Conservation (phyloP, 306 rosid species). For the Heteromeles arbutifolia region DNA sequence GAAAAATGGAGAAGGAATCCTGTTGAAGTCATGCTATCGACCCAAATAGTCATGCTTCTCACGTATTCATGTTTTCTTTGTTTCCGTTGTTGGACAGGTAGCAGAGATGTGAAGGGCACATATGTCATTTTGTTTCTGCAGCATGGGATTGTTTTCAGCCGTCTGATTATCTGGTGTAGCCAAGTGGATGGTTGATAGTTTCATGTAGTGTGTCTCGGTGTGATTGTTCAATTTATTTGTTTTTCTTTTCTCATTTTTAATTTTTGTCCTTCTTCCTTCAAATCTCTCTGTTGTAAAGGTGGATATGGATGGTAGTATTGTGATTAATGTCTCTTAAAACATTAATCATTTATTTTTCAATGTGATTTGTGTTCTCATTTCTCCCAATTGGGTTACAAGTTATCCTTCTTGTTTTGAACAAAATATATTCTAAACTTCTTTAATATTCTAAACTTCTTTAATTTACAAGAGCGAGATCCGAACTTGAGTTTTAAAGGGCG, state of each 20-base stretch:
- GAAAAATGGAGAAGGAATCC: no score
- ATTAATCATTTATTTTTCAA: background rate
- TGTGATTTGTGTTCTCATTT: background rate
- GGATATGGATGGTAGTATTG: conserved; percentile 1
- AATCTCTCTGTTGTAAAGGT: background rate
- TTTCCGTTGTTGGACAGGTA: conserved; percentile 22
- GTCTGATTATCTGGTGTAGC: conserved; percentile 5
- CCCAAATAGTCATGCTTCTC: background rate
- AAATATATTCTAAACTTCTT: no score
- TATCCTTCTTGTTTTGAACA: background rate
- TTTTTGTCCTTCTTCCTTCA: background rate
- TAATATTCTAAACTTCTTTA: no score
- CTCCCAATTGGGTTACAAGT: background rate
- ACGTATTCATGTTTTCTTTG: background rate
- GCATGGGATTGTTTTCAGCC: conserved; percentile 1
- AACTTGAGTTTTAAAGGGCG: no score
- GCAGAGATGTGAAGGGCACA: background rate
- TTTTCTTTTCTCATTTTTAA: no score
- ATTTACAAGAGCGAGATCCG: no score
- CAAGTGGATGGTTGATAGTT: background rate
- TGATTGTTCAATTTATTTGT: background rate
- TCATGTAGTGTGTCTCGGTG: background rate
- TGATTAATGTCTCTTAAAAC: conserved; percentile 4
- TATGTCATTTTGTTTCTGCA: background rate
- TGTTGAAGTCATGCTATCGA: background rate